phyloP scores from a whole-genome alignment of 129 eudicot genomes.

The Tagetes patula region DNA sequence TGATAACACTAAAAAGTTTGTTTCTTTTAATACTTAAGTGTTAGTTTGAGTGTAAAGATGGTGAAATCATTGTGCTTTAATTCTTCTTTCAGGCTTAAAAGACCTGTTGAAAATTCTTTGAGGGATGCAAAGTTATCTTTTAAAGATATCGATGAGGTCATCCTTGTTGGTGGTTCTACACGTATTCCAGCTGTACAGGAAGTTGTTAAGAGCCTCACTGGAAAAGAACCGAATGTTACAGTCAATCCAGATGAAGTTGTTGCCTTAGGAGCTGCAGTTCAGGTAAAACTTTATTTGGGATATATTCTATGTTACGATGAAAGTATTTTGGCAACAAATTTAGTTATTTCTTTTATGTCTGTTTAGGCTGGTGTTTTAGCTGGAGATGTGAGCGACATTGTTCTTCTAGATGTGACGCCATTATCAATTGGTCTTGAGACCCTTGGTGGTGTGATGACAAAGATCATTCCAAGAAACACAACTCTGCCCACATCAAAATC shows the following conservation, averaged over 20 bases:
- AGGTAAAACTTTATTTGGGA: conserved; percentile 40
- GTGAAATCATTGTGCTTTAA: not conserved
- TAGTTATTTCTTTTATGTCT: not conserved
- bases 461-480: conserved; percentile 92
- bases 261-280: conserved; percentile 99
- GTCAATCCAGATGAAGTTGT: conserved; percentile 99
- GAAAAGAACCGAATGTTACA: conserved; percentile 93
- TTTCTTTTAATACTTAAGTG: no score
- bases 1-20: not conserved
- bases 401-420: conserved; percentile 93
- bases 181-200: conserved; percentile 99
- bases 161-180: conserved; percentile 98
- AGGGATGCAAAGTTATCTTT: conserved; percentile 93
- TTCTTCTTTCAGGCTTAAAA: conserved; percentile 57
- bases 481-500: conserved; percentile 96
- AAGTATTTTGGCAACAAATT: not conserved
- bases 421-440: conserved; percentile 92
- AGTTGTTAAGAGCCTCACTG: conserved; percentile 83
- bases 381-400: conserved; percentile 96
- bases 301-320: not conserved
- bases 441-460: conserved; percentile 99
- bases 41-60: not conserved
- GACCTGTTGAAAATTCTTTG: conserved; percentile 85
- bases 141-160: conserved; percentile 86
- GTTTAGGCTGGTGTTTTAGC: conserved; percentile 93